Evolutionary conservation across 345 rosid species (phyloP), one percentile per base, ranked within the genome.

Genomic region (Heritiera fomes): DNA sequence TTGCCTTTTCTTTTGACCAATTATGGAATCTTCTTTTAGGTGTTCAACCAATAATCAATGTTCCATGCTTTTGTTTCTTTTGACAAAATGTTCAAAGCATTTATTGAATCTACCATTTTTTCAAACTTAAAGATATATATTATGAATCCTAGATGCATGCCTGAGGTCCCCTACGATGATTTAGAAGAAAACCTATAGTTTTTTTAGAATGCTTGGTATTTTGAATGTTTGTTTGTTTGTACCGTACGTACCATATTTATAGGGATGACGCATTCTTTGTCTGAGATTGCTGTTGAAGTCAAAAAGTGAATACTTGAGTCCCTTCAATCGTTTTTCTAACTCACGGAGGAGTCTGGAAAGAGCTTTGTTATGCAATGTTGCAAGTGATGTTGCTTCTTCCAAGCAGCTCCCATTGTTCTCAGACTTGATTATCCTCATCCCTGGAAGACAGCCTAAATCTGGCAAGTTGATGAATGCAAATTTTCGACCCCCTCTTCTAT

Each of bases 401-500:
- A 85, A 79, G 87, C 98, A 95, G 73, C 85, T 87, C 7, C 92
- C 89, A 49, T 71, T 79, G 30, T 47, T 80, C 9, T 67, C 80
- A 14, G 84, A 38, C 67, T 81, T 71, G 47, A 86, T 59, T 58
- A 86, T 73, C 70, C 97, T 85, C 53, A 87, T 79, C 40, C 62
- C 87, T 11, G 98, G 98, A 23, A 93, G 46, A 80, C 98, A 95
- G 18, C 98, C 98, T 49, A 92, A 71, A 32, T 85, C 84, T 0
- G 93, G 91, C 38, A 92, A 68, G 81, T 90, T 91, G 69, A 88
- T 77, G 78, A 95, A 86, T 1, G 84, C 97, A 74, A 93, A 90
- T 82, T 93, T 93, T 6, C 97, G 81, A 41, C 95, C 98, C 28
- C 99, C 99, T 7, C 67, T 66, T 40, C 68, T 80, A 78, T 93